Percentiles rank a stretch among this genome's conserved stretches.
Conservation (phyloP, 2,329 filamentous ascomycete species). For the Polytolypa hystricis region DNA sequence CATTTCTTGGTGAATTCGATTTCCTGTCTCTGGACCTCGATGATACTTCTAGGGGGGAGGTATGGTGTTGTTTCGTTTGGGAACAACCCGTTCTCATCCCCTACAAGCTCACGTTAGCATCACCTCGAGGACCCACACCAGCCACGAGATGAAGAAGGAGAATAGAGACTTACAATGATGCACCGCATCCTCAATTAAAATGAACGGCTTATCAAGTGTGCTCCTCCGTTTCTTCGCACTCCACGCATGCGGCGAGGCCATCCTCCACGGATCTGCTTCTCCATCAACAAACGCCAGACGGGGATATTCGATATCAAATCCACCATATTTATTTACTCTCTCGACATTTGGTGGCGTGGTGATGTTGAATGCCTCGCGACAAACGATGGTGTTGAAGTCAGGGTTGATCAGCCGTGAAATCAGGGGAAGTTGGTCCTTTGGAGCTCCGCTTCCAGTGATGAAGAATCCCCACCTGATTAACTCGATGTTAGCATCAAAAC, state of each 20-base stretch:
- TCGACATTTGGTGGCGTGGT: conserved; percentile 50
- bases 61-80: conserved; percentile 40
- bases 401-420: conserved; percentile 60
- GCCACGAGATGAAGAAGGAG: conserved; percentile 34
- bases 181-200: conserved; percentile 62
- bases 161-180: conserved; percentile 64
- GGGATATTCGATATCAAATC: conserved; percentile 59
- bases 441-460: conserved; percentile 60
- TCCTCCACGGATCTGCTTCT: conserved; percentile 68
- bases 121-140: not conserved
- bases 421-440: conserved; percentile 52
- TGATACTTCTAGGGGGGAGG: conserved; percentile 37
- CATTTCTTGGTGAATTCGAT: conserved; percentile 40
- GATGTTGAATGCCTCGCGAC: conserved; percentile 60
- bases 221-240: conserved; percentile 46
- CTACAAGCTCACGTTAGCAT: conserved; percentile 19
- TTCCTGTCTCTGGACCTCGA: conserved; percentile 35
- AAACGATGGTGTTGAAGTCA: conserved; percentile 51
- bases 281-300: conserved; percentile 70
- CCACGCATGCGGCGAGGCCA: conserved; percentile 60
- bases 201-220: conserved; percentile 56
- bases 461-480: conserved; percentile 63
- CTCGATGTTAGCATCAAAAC: not conserved
- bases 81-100: conserved; percentile 42
- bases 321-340: conserved; percentile 65